These are phyloP conservation scores for Plenodomus tracheiphilus DNA, from an alignment of 2,329 filamentous ascomycete genomes.

Conservation along the genomic window DNA sequence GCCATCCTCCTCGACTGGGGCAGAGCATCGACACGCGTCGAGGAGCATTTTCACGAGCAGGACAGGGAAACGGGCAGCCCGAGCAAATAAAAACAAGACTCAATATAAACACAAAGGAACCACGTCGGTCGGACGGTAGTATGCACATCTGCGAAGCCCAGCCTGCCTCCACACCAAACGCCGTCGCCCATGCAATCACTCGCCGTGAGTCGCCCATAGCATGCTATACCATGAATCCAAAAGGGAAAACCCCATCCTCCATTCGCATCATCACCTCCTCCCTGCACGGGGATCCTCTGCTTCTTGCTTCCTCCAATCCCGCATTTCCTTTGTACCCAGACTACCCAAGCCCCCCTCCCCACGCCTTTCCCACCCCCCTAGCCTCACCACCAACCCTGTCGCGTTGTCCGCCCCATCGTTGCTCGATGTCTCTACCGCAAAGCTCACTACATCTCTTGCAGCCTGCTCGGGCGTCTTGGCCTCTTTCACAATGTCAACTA, in stretches of 20 bases:
- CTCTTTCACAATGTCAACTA: conserved; percentile 95
- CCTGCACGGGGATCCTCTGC: conserved; percentile 72
- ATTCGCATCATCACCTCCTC: conserved; percentile 63
- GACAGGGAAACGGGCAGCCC: too few species aligned
- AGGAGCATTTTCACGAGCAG: too few species aligned
- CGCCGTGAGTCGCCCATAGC: conserved; percentile 1
- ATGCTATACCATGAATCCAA: not conserved
- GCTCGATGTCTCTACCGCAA: conserved; percentile 80
- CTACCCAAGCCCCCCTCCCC: conserved; percentile 86
- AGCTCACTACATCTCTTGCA: conserved; percentile 76
- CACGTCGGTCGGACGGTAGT: not conserved
- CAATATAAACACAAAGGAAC: not conserved
- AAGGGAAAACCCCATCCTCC: not conserved
- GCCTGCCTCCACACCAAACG: not conserved
- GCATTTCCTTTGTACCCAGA: conserved; percentile 86
- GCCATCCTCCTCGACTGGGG: conserved; percentile 1
- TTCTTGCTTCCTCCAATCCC: conserved; percentile 80
- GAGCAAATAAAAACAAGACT: too few species aligned
- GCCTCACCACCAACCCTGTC: conserved; percentile 63
- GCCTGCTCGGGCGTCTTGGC: conserved; percentile 87
- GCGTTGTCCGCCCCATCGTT: conserved; percentile 60
- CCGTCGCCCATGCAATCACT: conserved; percentile 10
- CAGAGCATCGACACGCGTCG: too few species aligned
- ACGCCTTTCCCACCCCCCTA: conserved; percentile 69
- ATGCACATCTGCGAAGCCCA: not conserved